Conservation (phyloP, 78 protist species). For the slime mould (Dictyostelium discoideum) region DNA sequence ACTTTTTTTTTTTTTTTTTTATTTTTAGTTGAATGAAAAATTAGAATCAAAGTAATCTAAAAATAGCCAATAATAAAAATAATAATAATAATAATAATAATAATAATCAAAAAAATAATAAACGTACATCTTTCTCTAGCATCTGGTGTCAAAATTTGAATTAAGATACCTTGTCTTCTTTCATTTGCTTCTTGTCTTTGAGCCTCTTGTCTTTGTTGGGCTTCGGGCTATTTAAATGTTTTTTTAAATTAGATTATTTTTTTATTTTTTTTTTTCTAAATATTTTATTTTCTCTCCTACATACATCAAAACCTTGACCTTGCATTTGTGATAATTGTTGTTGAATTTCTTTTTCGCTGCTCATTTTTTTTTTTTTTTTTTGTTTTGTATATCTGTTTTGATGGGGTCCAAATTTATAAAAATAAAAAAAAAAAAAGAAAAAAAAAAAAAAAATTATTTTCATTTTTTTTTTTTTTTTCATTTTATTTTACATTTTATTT, state of each 20-base stretch:
- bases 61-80: background rate
- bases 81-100: background rate
- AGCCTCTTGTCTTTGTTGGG: conserved; percentile 36
- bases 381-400: background rate
- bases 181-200: conserved; percentile 77
- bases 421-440: background rate
- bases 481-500: too few relatives aligned
- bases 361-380: background rate
- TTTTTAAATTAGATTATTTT: background rate
- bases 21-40: background rate
- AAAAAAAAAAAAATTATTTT: background rate
- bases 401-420: too few relatives aligned
- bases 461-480: too few relatives aligned
- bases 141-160: conserved; percentile 44
- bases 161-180: conserved; percentile 43
- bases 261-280: too few relatives aligned
- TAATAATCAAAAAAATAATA: too few relatives aligned
- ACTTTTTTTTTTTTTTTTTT: conserved; percentile 10
- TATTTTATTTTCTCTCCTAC: background rate
- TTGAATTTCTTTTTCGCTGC: background rate
- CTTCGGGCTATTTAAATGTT: conserved; percentile 15
- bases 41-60: background rate
- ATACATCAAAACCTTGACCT: conserved; percentile 2
- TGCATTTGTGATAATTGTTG: background rate
- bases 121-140: conserved; percentile 84